Conservation (phyloP, 306 rosid species). For the Cicer cuneatum region DNA sequence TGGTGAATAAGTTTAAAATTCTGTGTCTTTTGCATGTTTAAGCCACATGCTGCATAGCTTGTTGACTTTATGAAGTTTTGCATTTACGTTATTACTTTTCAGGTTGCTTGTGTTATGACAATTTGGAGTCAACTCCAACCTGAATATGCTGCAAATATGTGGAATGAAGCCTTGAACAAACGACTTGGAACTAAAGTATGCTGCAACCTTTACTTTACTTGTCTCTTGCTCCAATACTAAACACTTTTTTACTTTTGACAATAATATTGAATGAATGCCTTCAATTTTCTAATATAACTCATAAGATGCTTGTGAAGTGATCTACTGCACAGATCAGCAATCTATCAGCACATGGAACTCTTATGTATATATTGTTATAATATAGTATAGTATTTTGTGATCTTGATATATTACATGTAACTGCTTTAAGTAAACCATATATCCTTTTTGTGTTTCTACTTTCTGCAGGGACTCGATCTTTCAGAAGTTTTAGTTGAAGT, state of each 20-base stretch:
- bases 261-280: constrained; percentile 1
- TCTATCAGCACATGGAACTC: constrained; percentile 3
- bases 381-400: neutral
- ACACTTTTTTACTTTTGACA: constrained; percentile 23
- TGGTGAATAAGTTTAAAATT: constrained; percentile 14
- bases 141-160: constrained; percentile 87
- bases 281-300: constrained; percentile 17
- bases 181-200: constrained; percentile 85
- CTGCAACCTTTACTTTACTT: constrained; percentile 35
- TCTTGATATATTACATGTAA: neutral
- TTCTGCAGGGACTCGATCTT: constrained; percentile 77
- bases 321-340: constrained; percentile 27
- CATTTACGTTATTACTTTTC: constrained; percentile 40
- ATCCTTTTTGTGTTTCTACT: constrained; percentile 47
- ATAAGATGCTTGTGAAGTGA: constrained; percentile 36
- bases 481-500: constrained; percentile 84
- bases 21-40: constrained; percentile 22
- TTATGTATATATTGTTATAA: neutral
- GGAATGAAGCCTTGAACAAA: constrained; percentile 98
- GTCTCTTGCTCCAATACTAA: constrained; percentile 22
- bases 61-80: constrained; percentile 36
- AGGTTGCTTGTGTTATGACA: constrained; percentile 99
- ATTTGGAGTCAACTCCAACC: constrained; percentile 93
- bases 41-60: constrained; percentile 21
- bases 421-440: constrained; percentile 26